Evolutionary conservation across 305 asterid species (phyloP), one percentile per base, ranked within the genome.

Genomic region (Nicotiana rustica): DNA sequence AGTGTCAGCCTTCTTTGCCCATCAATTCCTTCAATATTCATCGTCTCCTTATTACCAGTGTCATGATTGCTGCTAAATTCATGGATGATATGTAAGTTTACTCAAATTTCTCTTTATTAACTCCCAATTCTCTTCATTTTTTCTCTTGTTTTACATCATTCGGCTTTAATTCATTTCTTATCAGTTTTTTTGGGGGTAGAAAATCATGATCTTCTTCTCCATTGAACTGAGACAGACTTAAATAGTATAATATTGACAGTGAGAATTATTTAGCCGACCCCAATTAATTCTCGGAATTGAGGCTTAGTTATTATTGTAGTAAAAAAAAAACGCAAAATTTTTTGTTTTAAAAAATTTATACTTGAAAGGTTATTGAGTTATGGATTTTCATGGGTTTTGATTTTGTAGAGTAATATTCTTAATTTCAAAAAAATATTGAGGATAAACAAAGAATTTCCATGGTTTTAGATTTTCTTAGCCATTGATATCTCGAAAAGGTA

Each of bases 1-100:
- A 90, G 84, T 85, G 93, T 6, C 98, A 95, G 13, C 98, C 97
- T 5, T 31, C 92, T 6, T 69, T 96, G 85, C 95, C 97, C 6
- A 85, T 96, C 88, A 92, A 95, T 59, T 92, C 98, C 18, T 90
- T 92, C 92, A 96, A 90, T 76, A 95, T 95, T 47, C 99, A 96
- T 75, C 85, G 99, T 18, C 83, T 96, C 33, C 94, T 96, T 88
- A 91, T 96, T 87, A 92, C 99, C n/a, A 92, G 98, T 83, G 97
- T 95, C 88, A 91, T 96, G 98, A 87, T 93, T 62, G 95, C 99
- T 47, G 98, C 98, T 7, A 96, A 96, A 83, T 96, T 96, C 98
- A 89, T 95, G 99, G 99, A 96, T 83, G 98, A 93, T 83, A 88
- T 91, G 98, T 95, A 57, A 92, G 98, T 91, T 1, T 5, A 21